phyloP scores from a whole-genome alignment of 2,329 filamentous ascomycete genomes.

The Xylaria sp. region DNA sequence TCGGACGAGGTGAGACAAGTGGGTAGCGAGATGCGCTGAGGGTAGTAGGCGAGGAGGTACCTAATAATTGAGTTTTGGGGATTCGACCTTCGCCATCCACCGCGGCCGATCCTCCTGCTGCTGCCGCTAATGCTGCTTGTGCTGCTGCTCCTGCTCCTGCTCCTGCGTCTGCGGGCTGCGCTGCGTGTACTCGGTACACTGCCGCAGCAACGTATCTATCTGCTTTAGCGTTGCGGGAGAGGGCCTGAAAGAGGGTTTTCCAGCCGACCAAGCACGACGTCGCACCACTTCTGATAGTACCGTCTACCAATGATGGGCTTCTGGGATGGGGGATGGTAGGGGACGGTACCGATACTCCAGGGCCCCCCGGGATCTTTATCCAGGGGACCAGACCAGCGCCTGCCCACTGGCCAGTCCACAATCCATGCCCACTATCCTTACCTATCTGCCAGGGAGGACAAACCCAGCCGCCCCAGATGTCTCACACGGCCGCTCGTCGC shows the following conservation, averaged over 20 bases:
- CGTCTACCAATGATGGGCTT: slow-evolving; percentile 2
- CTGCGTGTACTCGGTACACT: not conserved
- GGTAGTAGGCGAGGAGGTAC: slow-evolving; percentile 32
- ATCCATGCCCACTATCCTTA: not conserved
- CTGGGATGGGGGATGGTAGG: not conserved
- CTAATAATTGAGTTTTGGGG: slow-evolving; percentile 33
- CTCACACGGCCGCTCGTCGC: slow-evolving; percentile 13
- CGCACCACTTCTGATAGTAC: slow-evolving; percentile 29
- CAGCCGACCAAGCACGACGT: slow-evolving; percentile 37
- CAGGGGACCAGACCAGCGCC: slow-evolving; percentile 6
- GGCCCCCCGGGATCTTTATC: not conserved
- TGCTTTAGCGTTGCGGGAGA: slow-evolving; percentile 36
- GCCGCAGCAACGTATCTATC: slow-evolving; percentile 18
- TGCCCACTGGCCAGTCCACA: not conserved
- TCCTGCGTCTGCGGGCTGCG: slow-evolving; percentile 3
- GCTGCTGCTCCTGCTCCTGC: not conserved
- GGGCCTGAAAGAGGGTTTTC: slow-evolving; percentile 34
- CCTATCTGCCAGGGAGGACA: slow-evolving; percentile 11
- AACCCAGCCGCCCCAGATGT: slow-evolving; percentile 30
- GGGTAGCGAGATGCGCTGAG: slow-evolving; percentile 36
- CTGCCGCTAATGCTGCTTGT: not conserved
- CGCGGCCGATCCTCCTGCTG: not conserved
- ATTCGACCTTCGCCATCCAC: slow-evolving; percentile 22
- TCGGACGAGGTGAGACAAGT: slow-evolving; percentile 37
- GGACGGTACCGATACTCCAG: slow-evolving; percentile 22